These are phyloP conservation scores for Dendrobium chrysotoxum DNA, from an alignment of 106 monocot genomes.

Conservation along the genomic window DNA sequence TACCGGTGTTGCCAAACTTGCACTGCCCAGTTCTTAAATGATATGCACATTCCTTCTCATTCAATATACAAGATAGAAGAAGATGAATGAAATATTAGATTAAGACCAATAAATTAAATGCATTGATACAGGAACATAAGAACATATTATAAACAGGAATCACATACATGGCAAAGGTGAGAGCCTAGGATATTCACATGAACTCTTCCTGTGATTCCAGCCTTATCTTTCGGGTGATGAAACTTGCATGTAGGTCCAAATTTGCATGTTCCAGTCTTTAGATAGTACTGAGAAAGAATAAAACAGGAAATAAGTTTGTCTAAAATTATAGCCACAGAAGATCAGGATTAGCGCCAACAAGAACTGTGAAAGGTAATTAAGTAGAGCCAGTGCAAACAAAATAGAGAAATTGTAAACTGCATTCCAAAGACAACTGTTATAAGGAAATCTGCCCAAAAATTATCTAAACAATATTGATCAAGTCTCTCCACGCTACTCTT, in stretches of 20 bases:
- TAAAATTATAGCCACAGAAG: background rate
- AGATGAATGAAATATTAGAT: background rate
- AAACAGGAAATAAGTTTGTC: background rate
- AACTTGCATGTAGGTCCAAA: slow-evolving; percentile 98
- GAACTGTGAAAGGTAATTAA: background rate
- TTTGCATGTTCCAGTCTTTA: slow-evolving; percentile 94
- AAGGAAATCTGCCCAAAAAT: background rate
- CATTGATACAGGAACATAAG: background rate
- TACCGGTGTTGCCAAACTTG: slow-evolving; percentile 93
- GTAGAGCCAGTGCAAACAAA: background rate
- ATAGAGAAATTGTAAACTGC: background rate
- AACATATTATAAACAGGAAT: background rate
- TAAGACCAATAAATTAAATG: background rate
- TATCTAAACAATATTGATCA: background rate
- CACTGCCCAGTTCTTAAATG: slow-evolving; percentile 92
- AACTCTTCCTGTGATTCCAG: slow-evolving; percentile 61
- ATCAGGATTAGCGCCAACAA: background rate
- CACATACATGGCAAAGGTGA: slow-evolving; percentile 80
- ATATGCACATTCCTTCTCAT: slow-evolving; percentile 87
- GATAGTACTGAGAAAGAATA: slow-evolving; percentile 58
- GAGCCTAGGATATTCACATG: slow-evolving; percentile 78
- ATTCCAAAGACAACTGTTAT: background rate
- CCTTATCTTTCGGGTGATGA: slow-evolving; percentile 92
- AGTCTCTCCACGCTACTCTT: background rate
- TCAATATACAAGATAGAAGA: slow-evolving; percentile 37